Evolutionary conservation across 2,329 filamentous ascomycete genomes (phyloP).

Genomic region (Cercospora janseana): DNA sequence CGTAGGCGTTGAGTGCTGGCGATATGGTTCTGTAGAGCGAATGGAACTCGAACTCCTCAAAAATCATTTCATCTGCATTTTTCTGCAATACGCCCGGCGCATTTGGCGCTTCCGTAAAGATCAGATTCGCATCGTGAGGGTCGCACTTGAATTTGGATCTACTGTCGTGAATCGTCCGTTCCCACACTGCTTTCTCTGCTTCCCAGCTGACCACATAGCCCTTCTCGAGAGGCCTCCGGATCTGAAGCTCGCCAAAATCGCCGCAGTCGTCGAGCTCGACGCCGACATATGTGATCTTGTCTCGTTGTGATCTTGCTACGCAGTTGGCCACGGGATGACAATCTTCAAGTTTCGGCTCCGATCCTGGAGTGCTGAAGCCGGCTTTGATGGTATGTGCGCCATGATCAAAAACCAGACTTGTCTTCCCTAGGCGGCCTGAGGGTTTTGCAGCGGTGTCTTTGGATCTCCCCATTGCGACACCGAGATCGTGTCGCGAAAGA

Average conservation of each 20-base stretch:
- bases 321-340: conserved; percentile 82
- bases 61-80: conserved; percentile 93
- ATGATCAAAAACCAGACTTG: conserved; percentile 87
- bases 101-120: conserved; percentile 85
- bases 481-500: conserved; percentile 9
- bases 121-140: conserved; percentile 74
- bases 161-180: conserved; percentile 75
- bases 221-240: conserved; percentile 87
- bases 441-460: conserved; percentile 5
- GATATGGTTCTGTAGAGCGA: conserved; percentile 66
- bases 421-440: conserved; percentile 23
- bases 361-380: conserved; percentile 57
- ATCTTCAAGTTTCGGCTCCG: conserved; percentile 41
- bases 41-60: conserved; percentile 93
- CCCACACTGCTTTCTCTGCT: conserved; percentile 92
- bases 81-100: conserved; percentile 75
- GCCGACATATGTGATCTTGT: conserved; percentile 74
- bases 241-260: conserved; percentile 85
- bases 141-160: conserved; percentile 56
- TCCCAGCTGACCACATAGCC: conserved; percentile 98
- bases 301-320: conserved; percentile 73
- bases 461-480: conserved; percentile 14
- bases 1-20: conserved; percentile 32
- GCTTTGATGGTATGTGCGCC: conserved; percentile 90
- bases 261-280: conserved; percentile 74